Evolutionary conservation across 371 early-diverging fungal genomes (phyloP).

Genomic region (Apophysomyces trapeziformis): DNA sequence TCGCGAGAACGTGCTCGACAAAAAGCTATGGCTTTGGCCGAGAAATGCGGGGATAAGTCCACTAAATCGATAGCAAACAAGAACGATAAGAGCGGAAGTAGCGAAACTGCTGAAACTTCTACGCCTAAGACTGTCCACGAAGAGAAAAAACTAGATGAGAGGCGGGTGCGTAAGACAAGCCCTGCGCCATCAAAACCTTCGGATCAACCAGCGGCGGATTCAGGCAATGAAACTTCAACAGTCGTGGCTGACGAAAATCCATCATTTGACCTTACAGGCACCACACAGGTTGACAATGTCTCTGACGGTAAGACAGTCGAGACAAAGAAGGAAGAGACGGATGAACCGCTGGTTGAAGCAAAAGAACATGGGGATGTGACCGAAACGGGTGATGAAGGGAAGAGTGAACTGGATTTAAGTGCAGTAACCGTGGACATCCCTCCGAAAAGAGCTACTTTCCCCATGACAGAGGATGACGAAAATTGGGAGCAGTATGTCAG

Average conservation of each 20-base stretch:
- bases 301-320: too few relatives aligned
- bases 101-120: background rate
- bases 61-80: background rate
- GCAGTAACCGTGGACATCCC: background rate
- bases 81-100: background rate
- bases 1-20: slow-evolving; percentile 48
- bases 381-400: background rate
- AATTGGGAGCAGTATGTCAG: slow-evolving; percentile 27
- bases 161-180: too few relatives aligned
- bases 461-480: slow-evolving; percentile 24
- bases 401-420: background rate
- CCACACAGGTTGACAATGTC: too few relatives aligned
- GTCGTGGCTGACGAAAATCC: too few relatives aligned
- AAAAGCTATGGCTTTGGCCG: slow-evolving; percentile 45
- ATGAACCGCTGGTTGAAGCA: too few relatives aligned
- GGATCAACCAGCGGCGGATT: too few relatives aligned
- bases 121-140: too few relatives aligned
- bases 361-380: background rate
- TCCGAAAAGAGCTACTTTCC: slow-evolving; percentile 4
- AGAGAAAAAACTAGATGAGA: too few relatives aligned
- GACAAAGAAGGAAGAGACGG: too few relatives aligned
- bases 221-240: too few relatives aligned
- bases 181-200: too few relatives aligned
- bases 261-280: too few relatives aligned
- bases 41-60: background rate